Base-by-base conservation (phyloP, 1,139 yeast species). In the Yamadazyma kanchanaburiensis region DNA sequence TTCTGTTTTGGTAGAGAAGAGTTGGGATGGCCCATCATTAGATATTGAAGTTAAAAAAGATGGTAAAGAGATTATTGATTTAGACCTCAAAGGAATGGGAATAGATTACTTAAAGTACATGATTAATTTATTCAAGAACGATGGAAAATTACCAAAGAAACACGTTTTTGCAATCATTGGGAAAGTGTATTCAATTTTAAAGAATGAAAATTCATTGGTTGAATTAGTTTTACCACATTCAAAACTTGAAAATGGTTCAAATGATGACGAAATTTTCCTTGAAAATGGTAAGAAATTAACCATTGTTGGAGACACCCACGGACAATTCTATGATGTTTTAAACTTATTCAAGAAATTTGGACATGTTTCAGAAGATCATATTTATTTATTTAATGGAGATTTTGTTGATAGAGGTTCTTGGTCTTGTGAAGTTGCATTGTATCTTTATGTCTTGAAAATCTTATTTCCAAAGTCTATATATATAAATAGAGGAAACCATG, bases 341-440 rank as follows among this genome's bases (percentile, higher is more conserved):
- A 83, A 89, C 53, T 70, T 91, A 31, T 91, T 91, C 55, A 55
- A 70, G 25, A 68, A 56, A 27, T 88, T 79, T 49, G 98, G 98
- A 6, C 56, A 61, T 37, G 81, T 78, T 14, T 75, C 80, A 3
- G 56, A 67, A 1, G 66, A 69, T n/a, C 96, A 89, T 55, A 70
- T 79, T 12, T 91, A 85, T 53, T 61, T 91, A 34, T 89, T 91
- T 64, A 91, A 91, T 51, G 98, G 99, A 28, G 98, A 94, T 60
- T 91, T 91, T 60, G 98, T 91, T 4, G 99, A 91, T 53, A 73
- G 99, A 51, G 99, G 99, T 2, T 85, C 95, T 6, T 91, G 98
- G 97, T 87, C 96, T 4, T 85, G 95, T 52, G 99, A 91, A 55
- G 94, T 91, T 31, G 96, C 96, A 2, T 64, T 94, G 30, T 68